Conservation (phyloP, 495 filamentous ascomycete genomes). For the Talaromyces ruber region DNA sequence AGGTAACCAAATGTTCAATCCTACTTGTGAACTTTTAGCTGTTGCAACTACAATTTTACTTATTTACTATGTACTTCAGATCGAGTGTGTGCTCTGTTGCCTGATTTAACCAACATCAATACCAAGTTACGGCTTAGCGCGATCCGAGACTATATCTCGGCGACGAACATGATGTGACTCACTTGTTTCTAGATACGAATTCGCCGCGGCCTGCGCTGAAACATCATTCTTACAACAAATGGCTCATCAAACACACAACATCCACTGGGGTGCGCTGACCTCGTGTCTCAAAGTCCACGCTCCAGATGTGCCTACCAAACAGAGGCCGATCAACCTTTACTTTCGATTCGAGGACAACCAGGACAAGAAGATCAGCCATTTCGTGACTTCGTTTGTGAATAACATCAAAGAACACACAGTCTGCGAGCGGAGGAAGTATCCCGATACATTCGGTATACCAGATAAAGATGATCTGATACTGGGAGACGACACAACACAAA, state of each 20-base stretch:
- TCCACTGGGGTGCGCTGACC: background rate
- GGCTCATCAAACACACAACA: background rate
- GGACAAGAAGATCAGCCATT: background rate
- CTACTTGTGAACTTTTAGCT: too few relatives aligned
- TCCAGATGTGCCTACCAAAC: background rate
- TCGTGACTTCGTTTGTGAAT: background rate
- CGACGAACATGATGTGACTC: background rate
- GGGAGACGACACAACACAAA: background rate
- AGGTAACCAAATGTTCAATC: too few relatives aligned
- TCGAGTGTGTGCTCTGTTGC: too few relatives aligned
- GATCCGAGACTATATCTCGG: background rate
- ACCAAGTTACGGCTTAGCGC: background rate
- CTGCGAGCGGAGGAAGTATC: background rate
- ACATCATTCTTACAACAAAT: background rate
- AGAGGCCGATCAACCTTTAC: background rate
- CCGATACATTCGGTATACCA: background rate
- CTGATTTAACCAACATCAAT: too few relatives aligned
- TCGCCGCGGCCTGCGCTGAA: background rate
- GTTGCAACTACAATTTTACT: too few relatives aligned
- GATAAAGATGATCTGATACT: background rate
- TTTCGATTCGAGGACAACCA: background rate
- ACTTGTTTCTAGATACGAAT: background rate
- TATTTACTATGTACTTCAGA: too few relatives aligned
- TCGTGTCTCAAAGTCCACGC: background rate
- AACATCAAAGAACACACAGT: background rate